Evolutionary conservation across 148 eudicot genomes (phyloP).

Genomic region (Camellia sinensis): DNA sequence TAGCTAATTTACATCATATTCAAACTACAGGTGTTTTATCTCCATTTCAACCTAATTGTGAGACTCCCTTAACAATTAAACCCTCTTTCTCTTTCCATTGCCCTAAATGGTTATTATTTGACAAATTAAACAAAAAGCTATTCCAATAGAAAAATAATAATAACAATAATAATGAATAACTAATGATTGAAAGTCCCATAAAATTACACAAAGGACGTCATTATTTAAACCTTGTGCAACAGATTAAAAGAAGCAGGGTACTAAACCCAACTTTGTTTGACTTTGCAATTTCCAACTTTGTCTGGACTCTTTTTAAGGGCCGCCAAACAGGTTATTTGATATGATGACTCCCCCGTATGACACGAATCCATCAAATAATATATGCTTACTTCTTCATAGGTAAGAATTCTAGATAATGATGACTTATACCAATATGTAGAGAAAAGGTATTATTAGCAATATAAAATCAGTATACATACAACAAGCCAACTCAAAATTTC

Average conservation of each 20-base stretch:
- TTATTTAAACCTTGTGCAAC: neutral
- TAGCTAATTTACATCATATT: no score
- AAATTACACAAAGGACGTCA: neutral
- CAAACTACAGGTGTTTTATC: no score
- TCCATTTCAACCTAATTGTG: neutral
- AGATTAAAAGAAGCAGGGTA: neutral
- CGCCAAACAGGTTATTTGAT: no score
- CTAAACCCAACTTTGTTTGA: neutral
- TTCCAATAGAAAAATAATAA: neutral
- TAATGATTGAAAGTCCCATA: slow-evolving; percentile 3
- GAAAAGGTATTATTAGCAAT: neutral
- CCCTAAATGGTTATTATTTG: neutral
- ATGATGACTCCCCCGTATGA: no score
- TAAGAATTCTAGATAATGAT: no score
- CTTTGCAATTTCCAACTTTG: slow-evolving; percentile 1
- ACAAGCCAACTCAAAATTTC: neutral
- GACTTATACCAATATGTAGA: no score
- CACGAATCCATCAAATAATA: neutral
- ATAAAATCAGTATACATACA: neutral
- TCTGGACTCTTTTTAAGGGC: neutral
- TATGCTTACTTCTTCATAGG: neutral
- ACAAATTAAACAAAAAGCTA: neutral
- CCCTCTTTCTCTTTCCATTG: neutral
- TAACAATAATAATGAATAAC: no score
- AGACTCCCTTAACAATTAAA: neutral